Evolutionary conservation across 257 asterid genomes (phyloP).

Genomic region (Penstemon davidsonii): DNA sequence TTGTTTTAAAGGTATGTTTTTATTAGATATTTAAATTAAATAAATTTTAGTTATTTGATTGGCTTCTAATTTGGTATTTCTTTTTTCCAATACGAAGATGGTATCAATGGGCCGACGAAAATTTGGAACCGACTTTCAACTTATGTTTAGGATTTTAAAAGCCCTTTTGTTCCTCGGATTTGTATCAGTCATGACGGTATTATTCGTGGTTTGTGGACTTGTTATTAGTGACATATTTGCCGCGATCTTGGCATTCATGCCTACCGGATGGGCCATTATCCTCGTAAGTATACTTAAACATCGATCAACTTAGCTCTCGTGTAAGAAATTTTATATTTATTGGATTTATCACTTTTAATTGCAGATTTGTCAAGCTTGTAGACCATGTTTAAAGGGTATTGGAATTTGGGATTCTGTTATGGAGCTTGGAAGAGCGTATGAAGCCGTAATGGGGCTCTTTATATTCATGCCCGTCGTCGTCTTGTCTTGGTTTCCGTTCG

Average conservation of each 20-base stretch:
- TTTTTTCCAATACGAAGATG: conserved; percentile 48
- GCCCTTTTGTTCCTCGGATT: conserved; percentile 92
- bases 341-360: not conserved
- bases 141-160: conserved; percentile 94
- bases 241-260: conserved; percentile 87
- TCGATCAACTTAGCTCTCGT: not conserved
- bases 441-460: conserved; percentile 80
- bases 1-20: conserved; percentile 72
- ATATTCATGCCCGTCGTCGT: conserved; percentile 80
- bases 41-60: not conserved
- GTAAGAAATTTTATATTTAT: too few relatives aligned
- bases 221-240: conserved; percentile 78
- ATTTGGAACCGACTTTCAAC: conserved; percentile 96
- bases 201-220: conserved; percentile 77
- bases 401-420: conserved; percentile 86
- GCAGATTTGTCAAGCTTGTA: conserved; percentile 86
- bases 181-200: conserved; percentile 84
- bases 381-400: conserved; percentile 59
- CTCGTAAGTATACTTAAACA: conserved; percentile 47
- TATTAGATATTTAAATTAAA: not conserved
- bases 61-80: conserved; percentile 3
- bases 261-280: conserved; percentile 98
- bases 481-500: conserved; percentile 91
- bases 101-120: conserved; percentile 94
- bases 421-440: conserved; percentile 88